Conservation (phyloP, 75 land plant genomes). For the Sequoiadendron giganteum region DNA sequence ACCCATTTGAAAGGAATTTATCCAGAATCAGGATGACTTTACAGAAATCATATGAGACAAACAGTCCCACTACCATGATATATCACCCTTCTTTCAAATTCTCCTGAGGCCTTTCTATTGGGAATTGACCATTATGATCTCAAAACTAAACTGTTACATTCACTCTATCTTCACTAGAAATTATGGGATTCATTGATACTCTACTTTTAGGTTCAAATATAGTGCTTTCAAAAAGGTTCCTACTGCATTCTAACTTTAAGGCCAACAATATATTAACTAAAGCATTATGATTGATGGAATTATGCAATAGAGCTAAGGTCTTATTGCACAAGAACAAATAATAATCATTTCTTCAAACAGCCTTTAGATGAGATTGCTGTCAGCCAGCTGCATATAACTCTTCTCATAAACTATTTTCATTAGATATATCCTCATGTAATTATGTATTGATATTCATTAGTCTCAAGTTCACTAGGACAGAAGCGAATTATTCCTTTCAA, state of each 20-base stretch:
- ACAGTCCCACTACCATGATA: neutral
- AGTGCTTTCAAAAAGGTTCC: neutral
- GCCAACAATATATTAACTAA: neutral
- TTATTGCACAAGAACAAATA: too few species aligned
- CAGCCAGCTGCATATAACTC: neutral
- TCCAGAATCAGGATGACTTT: neutral
- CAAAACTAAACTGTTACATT: too few species aligned
- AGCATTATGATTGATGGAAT: neutral
- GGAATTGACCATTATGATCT: neutral
- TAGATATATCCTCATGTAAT: neutral
- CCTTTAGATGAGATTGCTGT: neutral
- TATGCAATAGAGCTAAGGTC: neutral
- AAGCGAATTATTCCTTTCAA: neutral
- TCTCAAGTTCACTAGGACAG: neutral
- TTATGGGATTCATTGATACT: neutral
- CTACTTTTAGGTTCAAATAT: neutral
- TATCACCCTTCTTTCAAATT: neutral
- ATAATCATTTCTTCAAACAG: neutral
- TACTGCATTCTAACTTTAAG: neutral
- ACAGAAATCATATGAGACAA: neutral
- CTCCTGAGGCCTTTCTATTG: neutral
- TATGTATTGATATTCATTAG: neutral
- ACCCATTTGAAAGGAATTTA: neutral
- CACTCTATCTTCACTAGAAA: neutral
- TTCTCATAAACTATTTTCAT: neutral